A percentile compares a stretch with the other conserved stretches of the same genome.
Conservation (phyloP, 2,329 filamentous ascomycete genomes). For the Fusarium chuoi region DNA sequence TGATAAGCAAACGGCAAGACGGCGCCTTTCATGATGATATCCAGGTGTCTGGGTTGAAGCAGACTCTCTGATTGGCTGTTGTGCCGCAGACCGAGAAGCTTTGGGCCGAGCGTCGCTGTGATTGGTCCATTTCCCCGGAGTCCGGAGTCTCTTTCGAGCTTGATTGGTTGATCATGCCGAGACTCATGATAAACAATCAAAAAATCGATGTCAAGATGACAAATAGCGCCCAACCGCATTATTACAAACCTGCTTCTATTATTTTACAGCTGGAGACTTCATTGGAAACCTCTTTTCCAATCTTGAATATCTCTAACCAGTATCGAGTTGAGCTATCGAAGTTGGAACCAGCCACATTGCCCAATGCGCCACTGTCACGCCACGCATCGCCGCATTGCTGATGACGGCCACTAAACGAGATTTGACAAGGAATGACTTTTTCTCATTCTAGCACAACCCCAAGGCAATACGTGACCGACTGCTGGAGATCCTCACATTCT, state of each 20-base stretch:
- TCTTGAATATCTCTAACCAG: neutral
- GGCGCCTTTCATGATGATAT: neutral
- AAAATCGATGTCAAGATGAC: neutral
- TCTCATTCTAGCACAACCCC: neutral
- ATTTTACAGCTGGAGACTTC: neutral
- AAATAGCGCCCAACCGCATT: neutral
- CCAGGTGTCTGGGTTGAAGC: too few relatives aligned
- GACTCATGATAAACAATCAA: neutral
- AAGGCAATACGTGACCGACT: neutral
- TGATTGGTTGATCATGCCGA: neutral
- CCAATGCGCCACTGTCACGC: neutral
- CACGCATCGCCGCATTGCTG: too few relatives aligned
- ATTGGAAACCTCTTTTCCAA: neutral
- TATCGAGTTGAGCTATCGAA: neutral
- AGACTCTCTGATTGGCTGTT: neutral
- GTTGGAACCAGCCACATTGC: neutral
- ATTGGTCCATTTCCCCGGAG: neutral
- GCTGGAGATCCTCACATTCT: fast-evolving
- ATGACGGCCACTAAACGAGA: neutral
- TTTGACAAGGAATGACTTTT: neutral
- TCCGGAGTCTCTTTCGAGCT: fast-evolving
- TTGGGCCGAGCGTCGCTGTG: fast-evolving
- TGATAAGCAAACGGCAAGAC: neutral
- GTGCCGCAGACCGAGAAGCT: neutral
- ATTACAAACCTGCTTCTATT: neutral